A percentile compares a stretch with the other conserved stretches of the same genome.
These are phyloP conservation scores for Didymella pinodella DNA, from an alignment of 2,329 filamentous ascomycete genomes.

Conservation along the genomic window DNA sequence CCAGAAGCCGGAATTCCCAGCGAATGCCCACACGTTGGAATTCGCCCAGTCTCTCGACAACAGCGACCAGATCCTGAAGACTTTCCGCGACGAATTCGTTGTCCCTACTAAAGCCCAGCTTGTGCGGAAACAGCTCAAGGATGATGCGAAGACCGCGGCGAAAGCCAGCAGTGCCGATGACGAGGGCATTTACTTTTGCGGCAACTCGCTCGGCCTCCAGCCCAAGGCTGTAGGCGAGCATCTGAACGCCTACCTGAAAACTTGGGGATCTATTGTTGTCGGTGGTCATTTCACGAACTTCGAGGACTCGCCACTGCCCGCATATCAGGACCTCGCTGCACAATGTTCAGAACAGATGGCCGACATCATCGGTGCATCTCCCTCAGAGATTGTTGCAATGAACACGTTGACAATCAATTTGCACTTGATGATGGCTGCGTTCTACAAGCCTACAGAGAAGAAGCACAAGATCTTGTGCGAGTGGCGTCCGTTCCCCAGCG, in stretches of 20 bases:
- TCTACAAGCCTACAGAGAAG: conserved; percentile 73
- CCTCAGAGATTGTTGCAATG: conserved; percentile 84
- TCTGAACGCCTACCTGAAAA: conserved; percentile 75
- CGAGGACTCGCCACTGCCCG: conserved; percentile 71
- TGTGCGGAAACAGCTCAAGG: conserved; percentile 63
- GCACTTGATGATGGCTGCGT: conserved; percentile 84
- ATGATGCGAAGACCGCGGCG: conserved; percentile 42
- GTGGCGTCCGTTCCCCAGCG: conserved; percentile 87
- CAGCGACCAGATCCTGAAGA: conserved; percentile 45
- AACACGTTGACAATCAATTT: conserved; percentile 83
- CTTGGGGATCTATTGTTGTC: conserved; percentile 85
- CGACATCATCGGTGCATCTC: conserved; percentile 74
- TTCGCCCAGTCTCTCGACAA: conserved; percentile 42
- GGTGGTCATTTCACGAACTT: conserved; percentile 79
- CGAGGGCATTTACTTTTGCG: conserved; percentile 79
- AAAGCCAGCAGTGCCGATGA: conserved; percentile 47
- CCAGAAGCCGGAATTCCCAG: conserved; percentile 41
- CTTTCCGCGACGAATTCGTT: conserved; percentile 71
- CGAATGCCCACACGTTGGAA: conserved; percentile 31
- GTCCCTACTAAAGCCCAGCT: conserved; percentile 78
- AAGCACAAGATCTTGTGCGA: conserved; percentile 83
- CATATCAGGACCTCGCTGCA: conserved; percentile 81
- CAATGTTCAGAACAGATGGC: conserved; percentile 74
- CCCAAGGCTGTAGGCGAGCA: conserved; percentile 73
- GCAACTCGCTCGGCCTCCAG: conserved; percentile 87